phyloP scores from a whole-genome alignment of 2,329 filamentous ascomycete species.

The Neophaeococcomyces aloes region DNA sequence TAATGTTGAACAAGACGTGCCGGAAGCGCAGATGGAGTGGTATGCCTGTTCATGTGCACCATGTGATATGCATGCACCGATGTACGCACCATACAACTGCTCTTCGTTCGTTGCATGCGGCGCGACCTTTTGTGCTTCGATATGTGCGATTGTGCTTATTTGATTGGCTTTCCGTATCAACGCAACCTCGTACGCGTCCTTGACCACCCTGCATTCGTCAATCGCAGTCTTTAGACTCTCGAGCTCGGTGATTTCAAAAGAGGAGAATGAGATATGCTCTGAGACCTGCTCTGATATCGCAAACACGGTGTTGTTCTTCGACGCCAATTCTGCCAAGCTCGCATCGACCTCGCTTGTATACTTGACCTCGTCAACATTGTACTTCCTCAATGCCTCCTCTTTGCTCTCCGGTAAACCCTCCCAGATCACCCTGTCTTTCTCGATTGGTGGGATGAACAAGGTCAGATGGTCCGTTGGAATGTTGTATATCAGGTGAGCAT shows the following conservation, averaged over 20 bases:
- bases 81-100: slow-evolving; percentile 70
- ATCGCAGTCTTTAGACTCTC: slow-evolving; percentile 57
- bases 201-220: slow-evolving; percentile 68
- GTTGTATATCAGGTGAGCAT: slow-evolving; percentile 73
- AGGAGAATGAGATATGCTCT: slow-evolving; percentile 58
- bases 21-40: slow-evolving; percentile 75
- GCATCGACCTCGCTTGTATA: slow-evolving; percentile 64
- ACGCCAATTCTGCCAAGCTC: slow-evolving; percentile 46
- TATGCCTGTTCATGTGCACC: slow-evolving; percentile 75
- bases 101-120: slow-evolving; percentile 61
- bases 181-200: slow-evolving; percentile 74
- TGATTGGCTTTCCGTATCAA: slow-evolving; percentile 71
- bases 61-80: slow-evolving; percentile 58
- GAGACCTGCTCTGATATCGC: slow-evolving; percentile 71
- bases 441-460: slow-evolving; percentile 79
- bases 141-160: slow-evolving; percentile 68
- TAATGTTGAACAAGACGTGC: slow-evolving; percentile 69
- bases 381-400: slow-evolving; percentile 63
- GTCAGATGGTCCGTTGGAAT: slow-evolving; percentile 62
- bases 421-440: slow-evolving; percentile 88
- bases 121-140: slow-evolving; percentile 56
- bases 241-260: slow-evolving; percentile 56
- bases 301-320: slow-evolving; percentile 48
- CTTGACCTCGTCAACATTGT: slow-evolving; percentile 70
- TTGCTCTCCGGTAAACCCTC: slow-evolving; percentile 70